Evolutionary conservation across 2,329 filamentous ascomycete genomes (phyloP), one percentile per base, ranked within the genome.

Genomic region (Calonectria montana): DNA sequence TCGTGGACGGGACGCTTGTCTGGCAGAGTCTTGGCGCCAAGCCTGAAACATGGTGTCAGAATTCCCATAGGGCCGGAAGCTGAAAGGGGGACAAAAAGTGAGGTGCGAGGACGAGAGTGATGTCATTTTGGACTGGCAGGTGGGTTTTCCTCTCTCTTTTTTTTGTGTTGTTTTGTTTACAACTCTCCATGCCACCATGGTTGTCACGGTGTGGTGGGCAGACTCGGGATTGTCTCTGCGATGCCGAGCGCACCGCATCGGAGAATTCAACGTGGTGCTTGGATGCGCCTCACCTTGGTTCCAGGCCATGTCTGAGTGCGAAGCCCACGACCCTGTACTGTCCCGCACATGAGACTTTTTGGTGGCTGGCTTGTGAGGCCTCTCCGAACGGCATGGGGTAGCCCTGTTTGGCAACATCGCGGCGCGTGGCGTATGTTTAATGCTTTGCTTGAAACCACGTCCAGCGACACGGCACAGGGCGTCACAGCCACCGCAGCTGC

Each of bases 1-100:
- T 71, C 65, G 57, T 21, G 18, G 37, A 35, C 31, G n/a, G 39
- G 23, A 69, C 55, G 41, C 35, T 62, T 67, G 67, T 55, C 69
- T 57, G 47, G 39, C 12, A 67, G 23, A 65, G 41, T 31, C 71
- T 72, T 70, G 71, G 71, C 71, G 67, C 71, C 71, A 70, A 73
- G 71, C 65, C 55, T 68, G 64, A 67, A 61, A 67, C 67, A 66
- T 47, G 64, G 64, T 65, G 57, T 29, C 45, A 62, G 69, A 39
- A 67, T 25, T 41, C 48, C 64, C 64, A 64, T 47, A 62, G 55
- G 55, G 45, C 47, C 43, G 29, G 55, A 63, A 45, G n/a, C 15
- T 41, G 61, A 48, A 57, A 7, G 21, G 41, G 25, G 53, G 23
- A 10, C 6, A 23, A 29, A 53, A 47, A n/a, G 15, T 9, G 21